Evolutionary conservation across 495 filamentous ascomycete genomes (phyloP).

Genomic region (Delitschia confertaspora): DNA sequence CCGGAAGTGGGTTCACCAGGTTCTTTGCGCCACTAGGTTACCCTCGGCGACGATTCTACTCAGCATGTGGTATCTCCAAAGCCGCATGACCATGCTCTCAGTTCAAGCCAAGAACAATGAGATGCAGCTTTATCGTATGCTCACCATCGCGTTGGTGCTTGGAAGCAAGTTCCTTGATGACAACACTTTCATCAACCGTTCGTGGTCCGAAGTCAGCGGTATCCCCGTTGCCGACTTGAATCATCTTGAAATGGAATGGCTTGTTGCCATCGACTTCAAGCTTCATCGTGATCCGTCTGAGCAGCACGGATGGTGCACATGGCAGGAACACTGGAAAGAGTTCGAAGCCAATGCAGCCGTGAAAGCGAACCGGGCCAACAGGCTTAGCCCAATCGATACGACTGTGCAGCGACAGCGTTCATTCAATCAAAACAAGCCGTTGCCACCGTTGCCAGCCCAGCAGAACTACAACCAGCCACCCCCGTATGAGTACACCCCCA

Average conservation of each 20-base stretch:
- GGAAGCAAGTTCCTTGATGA: conserved; percentile 98
- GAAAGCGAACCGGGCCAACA: conserved; percentile 37
- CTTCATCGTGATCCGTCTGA: conserved; percentile 81
- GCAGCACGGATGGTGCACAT: conserved; percentile 72
- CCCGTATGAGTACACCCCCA: conserved; percentile 19
- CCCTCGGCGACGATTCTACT: conserved; percentile 92
- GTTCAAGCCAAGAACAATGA: conserved; percentile 51
- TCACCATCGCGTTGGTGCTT: conserved; percentile 78
- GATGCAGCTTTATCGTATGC: conserved; percentile 79
- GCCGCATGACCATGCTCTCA: conserved; percentile 68
- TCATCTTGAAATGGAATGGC: conserved; percentile 84
- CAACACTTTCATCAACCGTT: conserved; percentile 98
- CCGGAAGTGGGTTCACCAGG: conserved; percentile 89
- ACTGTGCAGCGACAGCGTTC: conserved; percentile 43
- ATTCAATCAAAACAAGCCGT: conserved; percentile 31
- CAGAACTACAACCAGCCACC: conserved; percentile 19
- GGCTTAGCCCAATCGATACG: conserved; percentile 63
- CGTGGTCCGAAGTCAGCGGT: conserved; percentile 95
- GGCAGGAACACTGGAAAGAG: conserved; percentile 75
- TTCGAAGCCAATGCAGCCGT: conserved; percentile 59
- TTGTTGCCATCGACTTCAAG: conserved; percentile 72
- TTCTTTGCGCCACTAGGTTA: conserved; percentile 87
- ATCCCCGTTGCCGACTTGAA: conserved; percentile 85
- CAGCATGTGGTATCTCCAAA: conserved; percentile 81
- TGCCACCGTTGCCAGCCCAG: conserved; percentile 20